Percentiles rank a stretch among this genome's conserved stretches.
Conservation (phyloP, 2,329 filamentous ascomycete genomes). For the Trichoderma sp. region DNA sequence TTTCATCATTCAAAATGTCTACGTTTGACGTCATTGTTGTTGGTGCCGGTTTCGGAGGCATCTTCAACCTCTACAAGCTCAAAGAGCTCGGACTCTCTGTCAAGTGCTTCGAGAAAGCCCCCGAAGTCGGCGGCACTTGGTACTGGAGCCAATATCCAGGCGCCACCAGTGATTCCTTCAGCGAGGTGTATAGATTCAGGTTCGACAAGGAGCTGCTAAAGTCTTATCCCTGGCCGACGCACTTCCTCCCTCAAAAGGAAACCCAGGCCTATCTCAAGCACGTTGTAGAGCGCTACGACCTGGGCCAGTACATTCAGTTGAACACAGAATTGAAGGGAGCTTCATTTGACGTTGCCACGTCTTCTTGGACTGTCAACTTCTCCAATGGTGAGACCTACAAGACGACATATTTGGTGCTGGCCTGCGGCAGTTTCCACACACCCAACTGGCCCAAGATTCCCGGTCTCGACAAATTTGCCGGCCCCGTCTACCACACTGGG, state of each 20-base stretch:
- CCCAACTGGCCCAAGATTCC: background rate
- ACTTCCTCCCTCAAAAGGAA: slow-evolving; percentile 5
- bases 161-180: background rate
- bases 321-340: background rate
- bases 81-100: background rate
- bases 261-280: background rate
- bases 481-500: slow-evolving; percentile 7
- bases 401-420: background rate
- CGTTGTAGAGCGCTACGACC: background rate
- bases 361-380: background rate
- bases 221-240: background rate
- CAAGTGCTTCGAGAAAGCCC: background rate
- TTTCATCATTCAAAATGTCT: background rate
- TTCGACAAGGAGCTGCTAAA: slow-evolving; percentile 1
- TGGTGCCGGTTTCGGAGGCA: background rate
- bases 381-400: background rate
- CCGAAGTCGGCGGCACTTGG: slow-evolving; percentile 4
- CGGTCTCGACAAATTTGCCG: background rate
- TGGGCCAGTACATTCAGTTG: background rate
- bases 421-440: background rate
- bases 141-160: slow-evolving; percentile 8
- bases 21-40: background rate
- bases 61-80: slow-evolving; percentile 16
- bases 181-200: slow-evolving; percentile 9
- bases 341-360: background rate